Conservation (phyloP, 2,329 filamentous ascomycete species). For the Fusarium subtropicale region DNA sequence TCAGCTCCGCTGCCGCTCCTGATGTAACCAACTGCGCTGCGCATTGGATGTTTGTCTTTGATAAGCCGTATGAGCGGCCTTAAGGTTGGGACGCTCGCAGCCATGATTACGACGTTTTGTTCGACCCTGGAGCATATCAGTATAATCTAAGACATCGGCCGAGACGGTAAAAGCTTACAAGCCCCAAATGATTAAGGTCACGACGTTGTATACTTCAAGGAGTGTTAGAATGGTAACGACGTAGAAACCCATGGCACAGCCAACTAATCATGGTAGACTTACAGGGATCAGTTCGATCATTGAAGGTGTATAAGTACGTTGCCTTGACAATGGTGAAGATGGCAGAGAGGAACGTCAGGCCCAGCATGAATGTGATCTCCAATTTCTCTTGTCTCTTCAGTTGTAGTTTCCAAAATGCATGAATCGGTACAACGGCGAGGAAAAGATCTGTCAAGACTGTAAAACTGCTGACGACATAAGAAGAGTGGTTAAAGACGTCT, state of each 20-base stretch:
- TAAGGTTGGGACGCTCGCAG: slow-evolving; percentile 14
- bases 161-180: slow-evolving; percentile 1
- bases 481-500: slow-evolving; percentile 25
- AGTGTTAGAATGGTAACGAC: not conserved
- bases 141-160: fast-evolving
- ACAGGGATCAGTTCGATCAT: slow-evolving; percentile 10
- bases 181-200: slow-evolving; percentile 14
- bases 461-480: slow-evolving; percentile 27
- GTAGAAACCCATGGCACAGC: fast-evolving
- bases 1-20: not conserved
- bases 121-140: slow-evolving; percentile 13
- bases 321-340: slow-evolving; percentile 23
- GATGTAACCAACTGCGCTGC: not conserved
- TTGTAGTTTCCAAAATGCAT: slow-evolving; percentile 25
- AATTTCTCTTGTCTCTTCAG: slow-evolving; percentile 18
- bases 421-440: slow-evolving; percentile 15
- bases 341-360: slow-evolving; percentile 13
- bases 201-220: slow-evolving; percentile 14
- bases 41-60: not conserved
- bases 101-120: slow-evolving; percentile 31
- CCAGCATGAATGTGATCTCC: slow-evolving; percentile 28
- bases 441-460: slow-evolving; percentile 25
- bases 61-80: slow-evolving; percentile 15
- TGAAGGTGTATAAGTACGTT: slow-evolving; percentile 1
- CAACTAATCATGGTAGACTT: not conserved